A percentile compares a stretch with the other conserved stretches of the same genome.
Conservation (phyloP, 768 basidiomycete species). For the Lentinula edodes region DNA sequence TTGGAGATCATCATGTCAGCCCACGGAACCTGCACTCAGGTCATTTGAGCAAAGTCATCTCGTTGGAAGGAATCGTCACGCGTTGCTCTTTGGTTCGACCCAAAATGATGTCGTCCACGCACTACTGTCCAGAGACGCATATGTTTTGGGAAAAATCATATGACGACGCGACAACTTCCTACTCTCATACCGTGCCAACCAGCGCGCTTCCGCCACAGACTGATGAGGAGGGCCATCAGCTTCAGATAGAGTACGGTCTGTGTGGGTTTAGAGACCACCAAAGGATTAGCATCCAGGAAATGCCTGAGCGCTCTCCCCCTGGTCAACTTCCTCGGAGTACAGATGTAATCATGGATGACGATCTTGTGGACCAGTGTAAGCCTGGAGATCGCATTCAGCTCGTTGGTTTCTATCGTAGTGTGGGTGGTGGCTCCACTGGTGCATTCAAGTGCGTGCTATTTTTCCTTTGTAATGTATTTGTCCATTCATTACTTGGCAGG, state of each 20-base stretch:
- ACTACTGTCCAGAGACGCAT: conserved; percentile 86
- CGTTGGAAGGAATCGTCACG: conserved; percentile 95
- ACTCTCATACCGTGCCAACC: conserved; percentile 81
- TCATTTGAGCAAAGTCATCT: conserved; percentile 95
- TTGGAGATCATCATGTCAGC: conserved; percentile 97
- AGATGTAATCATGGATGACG: conserved; percentile 93
- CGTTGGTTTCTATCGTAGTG: conserved; percentile 90
- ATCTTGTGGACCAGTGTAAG: conserved; percentile 95
- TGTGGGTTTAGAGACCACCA: conserved; percentile 95
- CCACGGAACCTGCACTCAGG: conserved; percentile 85
- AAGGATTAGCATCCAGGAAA: conserved; percentile 96
- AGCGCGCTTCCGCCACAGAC: conserved; percentile 84
- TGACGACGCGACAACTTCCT: conserved; percentile 86
- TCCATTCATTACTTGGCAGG: conserved; percentile 34
- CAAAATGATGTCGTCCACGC: conserved; percentile 96
- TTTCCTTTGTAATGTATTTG: conserved; percentile 8
- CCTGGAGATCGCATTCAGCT: conserved; percentile 97
- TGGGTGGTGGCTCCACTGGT: conserved; percentile 85
- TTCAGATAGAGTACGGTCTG: conserved; percentile 90
- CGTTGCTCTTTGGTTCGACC: conserved; percentile 97
- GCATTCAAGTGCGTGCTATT: conserved; percentile 78
- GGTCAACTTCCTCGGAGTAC: conserved; percentile 95
- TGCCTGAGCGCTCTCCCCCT: conserved; percentile 98
- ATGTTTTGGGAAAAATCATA: conserved; percentile 86
- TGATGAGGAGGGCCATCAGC: conserved; percentile 81